A percentile compares a stretch with the other conserved stretches of the same genome.
Conservation (phyloP, 306 rosid genomes). For the Vigna nakashimae region DNA sequence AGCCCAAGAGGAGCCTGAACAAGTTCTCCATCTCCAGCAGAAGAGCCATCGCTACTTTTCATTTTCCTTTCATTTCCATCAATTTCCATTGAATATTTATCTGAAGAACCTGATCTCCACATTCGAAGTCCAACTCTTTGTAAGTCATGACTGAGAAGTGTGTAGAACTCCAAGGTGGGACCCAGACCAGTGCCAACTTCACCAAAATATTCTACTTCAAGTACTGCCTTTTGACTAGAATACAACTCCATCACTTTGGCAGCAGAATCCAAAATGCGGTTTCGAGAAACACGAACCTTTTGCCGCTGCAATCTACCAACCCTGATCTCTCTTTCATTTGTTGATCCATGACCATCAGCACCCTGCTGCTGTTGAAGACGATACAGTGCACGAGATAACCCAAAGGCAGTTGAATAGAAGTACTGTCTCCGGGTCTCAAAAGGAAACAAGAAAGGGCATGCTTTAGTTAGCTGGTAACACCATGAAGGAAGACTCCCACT, state of each 20-base stretch:
- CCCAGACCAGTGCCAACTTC: constrained; percentile 99
- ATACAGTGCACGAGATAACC: constrained; percentile 91
- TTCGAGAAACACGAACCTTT: constrained; percentile 95
- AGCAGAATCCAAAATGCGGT: constrained; percentile 97
- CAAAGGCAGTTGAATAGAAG: constrained; percentile 97
- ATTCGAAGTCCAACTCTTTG: constrained; percentile 82
- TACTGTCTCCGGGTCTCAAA: constrained; percentile 95
- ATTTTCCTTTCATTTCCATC: constrained; percentile 66
- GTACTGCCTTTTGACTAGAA: constrained; percentile 98
- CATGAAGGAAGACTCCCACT: constrained; percentile 99
- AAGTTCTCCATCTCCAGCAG: constrained; percentile 59
- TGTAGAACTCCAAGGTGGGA: constrained; percentile 97
- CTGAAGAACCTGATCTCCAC: constrained; percentile 87
- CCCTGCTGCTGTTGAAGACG: constrained; percentile 99
- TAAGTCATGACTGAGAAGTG: constrained; percentile 93
- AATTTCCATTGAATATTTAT: constrained; percentile 66
- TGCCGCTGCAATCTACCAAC: constrained; percentile 99
- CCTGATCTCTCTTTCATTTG: constrained; percentile 91
- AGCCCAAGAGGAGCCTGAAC: constrained; percentile 89
- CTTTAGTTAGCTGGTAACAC: constrained; percentile 99
- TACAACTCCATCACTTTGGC: constrained; percentile 99
- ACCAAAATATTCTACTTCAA: constrained; percentile 99
- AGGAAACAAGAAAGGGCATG: constrained; percentile 98
- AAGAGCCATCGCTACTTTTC: constrained; percentile 53
- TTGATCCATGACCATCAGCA: constrained; percentile 93